Conservation (phyloP, 2,329 filamentous ascomycete species). For the Sclerotiophoma versabilis region DNA sequence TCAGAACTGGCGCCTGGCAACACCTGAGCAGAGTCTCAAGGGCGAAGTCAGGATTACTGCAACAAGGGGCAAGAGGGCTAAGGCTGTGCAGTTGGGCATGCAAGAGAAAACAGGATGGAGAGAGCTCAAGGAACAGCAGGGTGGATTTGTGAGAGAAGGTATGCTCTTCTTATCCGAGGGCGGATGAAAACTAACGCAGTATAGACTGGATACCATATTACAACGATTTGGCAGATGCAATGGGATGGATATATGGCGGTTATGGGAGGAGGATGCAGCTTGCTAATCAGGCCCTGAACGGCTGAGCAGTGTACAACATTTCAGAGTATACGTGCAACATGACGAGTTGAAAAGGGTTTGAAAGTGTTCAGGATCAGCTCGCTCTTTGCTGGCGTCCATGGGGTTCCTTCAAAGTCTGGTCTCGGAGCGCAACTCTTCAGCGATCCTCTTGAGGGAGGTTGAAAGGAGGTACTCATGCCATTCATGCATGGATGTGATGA, state of each 20-base stretch:
- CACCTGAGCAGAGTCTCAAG: slow-evolving; percentile 41
- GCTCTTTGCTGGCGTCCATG: too few relatives aligned
- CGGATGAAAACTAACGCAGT: not conserved
- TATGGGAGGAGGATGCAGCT: slow-evolving; percentile 42
- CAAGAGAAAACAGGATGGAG: slow-evolving; percentile 39
- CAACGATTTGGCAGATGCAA: slow-evolving; percentile 46
- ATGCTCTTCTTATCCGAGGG: not conserved
- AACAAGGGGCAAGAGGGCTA: slow-evolving; percentile 36
- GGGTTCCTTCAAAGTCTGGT: too few relatives aligned
- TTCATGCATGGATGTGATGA: too few relatives aligned
- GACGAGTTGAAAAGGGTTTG: too few relatives aligned
- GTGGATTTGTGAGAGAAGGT: slow-evolving; percentile 39
- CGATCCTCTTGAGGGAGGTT: too few relatives aligned
- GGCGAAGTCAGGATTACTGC: slow-evolving; percentile 44
- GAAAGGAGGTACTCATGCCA: too few relatives aligned
- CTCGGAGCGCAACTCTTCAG: too few relatives aligned
- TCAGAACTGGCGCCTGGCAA: slow-evolving; percentile 35
- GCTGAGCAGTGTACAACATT: not conserved
- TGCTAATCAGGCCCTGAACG: slow-evolving; percentile 30
- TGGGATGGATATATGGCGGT: slow-evolving; percentile 47
- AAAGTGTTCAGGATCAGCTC: too few relatives aligned
- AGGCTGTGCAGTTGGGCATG: slow-evolving; percentile 35
- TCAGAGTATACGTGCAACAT: not conserved
- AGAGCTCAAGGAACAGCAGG: slow-evolving; percentile 38
- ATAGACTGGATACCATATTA: slow-evolving; percentile 45